Base-by-base conservation (phyloP, 768 basidiomycete species). In the Podaxis rugospora region DNA sequence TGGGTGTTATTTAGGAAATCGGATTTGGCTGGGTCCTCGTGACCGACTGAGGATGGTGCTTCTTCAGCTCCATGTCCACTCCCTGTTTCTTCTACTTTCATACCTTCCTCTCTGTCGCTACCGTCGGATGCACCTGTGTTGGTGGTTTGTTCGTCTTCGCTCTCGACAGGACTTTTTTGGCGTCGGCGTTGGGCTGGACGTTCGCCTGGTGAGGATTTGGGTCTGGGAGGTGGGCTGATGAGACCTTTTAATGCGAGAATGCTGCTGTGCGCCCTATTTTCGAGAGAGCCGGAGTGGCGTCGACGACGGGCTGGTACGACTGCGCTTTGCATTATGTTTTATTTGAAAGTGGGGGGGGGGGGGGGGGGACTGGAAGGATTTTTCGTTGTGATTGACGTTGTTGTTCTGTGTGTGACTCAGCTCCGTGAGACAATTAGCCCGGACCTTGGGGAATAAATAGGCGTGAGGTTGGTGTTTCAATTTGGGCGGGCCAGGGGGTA, bases 161-260 rank as follows among this genome's bases (percentile, higher is more conserved):
- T 65, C 66, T 74, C 71, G 5, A 65, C 66, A 6, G 81, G 80
- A 66, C 79, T 78, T 40, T 73, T 77, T 49, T 80, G 77, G 39
- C 82, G 76, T 49, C 79, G 75, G 47, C 77, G 78, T 52, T 74
- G 80, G 4, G 75, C 75, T 1, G 80, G 81, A 3, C 87, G 80
- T 66, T 89, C 86, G 28, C 85, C 79, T 1, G 89, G 89, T 0
- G 89, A 88, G 13, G 87, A 89, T 70, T 91, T 89, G 18, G 89
- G 89, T 18, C 89, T 81, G 3, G 86, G 88, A 5, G 85, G 86
- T 5, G 85, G 83, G 70, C 57, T 35, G 51, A 64, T 65, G 10
- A 49, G 47, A 13, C 10, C 36, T 13, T 55, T 55, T 6, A 55
- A 21, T 2, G 49, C 59, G 44, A 60, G n/a, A 46, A 60, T 14